Percentiles rank a stretch among this genome's conserved stretches.
Conservation (phyloP, 371 early-diverging fungal species). For the Coemansia sp. region DNA sequence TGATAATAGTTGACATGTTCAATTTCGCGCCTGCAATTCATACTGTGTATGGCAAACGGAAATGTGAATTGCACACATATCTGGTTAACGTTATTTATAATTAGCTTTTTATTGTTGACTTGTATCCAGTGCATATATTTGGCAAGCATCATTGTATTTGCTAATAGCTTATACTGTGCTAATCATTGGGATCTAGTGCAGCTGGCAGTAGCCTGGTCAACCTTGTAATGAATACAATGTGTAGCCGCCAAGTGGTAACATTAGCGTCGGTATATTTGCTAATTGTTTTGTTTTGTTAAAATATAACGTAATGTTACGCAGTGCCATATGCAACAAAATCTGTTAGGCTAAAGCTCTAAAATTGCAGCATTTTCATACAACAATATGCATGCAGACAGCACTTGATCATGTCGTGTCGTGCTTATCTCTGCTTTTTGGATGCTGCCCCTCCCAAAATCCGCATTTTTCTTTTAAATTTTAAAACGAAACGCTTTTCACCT, state of each 20-base stretch:
- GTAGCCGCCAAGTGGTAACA: background rate
- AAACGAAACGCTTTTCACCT: background rate
- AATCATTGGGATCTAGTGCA: background rate
- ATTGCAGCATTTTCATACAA: background rate
- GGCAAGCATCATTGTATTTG: background rate
- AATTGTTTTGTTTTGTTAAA: no score
- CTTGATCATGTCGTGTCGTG: no score
- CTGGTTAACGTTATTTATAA: background rate
- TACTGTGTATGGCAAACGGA: background rate
- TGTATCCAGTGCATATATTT: background rate
- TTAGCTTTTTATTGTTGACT: slow-evolving; percentile 1
- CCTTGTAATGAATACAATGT: background rate
- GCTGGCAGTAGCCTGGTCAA: background rate
- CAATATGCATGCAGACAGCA: background rate
- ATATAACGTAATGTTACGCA: background rate
- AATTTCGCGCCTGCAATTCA: background rate
- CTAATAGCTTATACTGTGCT: no score
- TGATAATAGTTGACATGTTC: background rate
- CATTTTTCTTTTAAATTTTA: background rate
- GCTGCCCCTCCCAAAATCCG: background rate
- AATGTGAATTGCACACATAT: background rate
- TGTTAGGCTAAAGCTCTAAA: background rate
- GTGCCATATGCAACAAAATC: background rate
- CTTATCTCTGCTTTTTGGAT: background rate
- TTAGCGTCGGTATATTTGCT: no score